Evolutionary conservation across 805 yeast genomes (phyloP), one percentile per base, ranked within the genome.

Genomic region (Candida ovalis): DNA sequence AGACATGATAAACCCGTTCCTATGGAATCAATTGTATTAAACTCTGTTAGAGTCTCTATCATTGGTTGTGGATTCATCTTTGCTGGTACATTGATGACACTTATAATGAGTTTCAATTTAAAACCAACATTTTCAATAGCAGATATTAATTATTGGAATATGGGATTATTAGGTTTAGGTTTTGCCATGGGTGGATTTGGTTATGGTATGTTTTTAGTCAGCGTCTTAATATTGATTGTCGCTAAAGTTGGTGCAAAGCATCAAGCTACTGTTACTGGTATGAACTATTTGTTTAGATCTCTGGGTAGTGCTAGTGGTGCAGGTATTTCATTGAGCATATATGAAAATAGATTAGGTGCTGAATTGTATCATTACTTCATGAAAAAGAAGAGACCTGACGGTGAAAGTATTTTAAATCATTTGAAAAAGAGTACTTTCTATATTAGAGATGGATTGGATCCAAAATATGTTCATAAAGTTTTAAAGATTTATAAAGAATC

Each of bases 241-340:
- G 75, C 71, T 42, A 64, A 69, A 18, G 73, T 74, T 27, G 76
- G 76, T 5, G 60, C 65, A 45, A 67, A 72, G 24, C 68, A 71
- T 47, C 81, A 75, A 57, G 79, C 78, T 13, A 64, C 75, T 2
- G 72, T 74, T 43, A 74, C 77, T 0, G 79, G 80, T 39, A 68
- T 75, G 63, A 75, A 72, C 55, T 75, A 76, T 50, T 57, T 76
- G 44, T 75, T 77, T 66, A 66, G 80, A 52, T 75, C 81, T 3
- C 61, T 74, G 44, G 81, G 80, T 18, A 70, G 71, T 42, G 76
- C 73, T 12, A 51, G 71, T 8, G 80, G 80, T 43, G 75, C 74
- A 2, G 76, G 78, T 4, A 57, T 73, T 4, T 61, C 73, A 2
- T 57, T 75, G 35, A 67, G 69, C 15, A 49, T 67, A 1, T 74